Percentiles rank a stretch among this genome's conserved stretches.
These are phyloP conservation scores for Lasiosphaeria ovina DNA, from an alignment of 495 filamentous ascomycete genomes.

Conservation along the genomic window DNA sequence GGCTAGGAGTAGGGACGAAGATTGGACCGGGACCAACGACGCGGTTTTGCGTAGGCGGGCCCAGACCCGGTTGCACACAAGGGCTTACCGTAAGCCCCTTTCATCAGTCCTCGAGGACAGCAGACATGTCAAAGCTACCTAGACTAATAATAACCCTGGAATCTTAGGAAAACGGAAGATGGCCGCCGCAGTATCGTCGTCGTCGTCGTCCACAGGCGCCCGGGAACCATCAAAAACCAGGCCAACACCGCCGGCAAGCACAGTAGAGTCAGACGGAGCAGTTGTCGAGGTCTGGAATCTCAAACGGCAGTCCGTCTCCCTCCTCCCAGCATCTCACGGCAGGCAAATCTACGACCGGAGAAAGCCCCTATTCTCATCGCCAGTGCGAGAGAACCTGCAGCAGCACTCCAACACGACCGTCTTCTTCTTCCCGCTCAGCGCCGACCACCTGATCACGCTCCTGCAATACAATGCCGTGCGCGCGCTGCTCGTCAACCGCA, in stretches of 20 bases:
- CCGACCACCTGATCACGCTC: conserved; percentile 44
- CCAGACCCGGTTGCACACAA: conserved; percentile 44
- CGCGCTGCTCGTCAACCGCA: conserved; percentile 38
- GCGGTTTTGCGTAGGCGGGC: conserved; percentile 33
- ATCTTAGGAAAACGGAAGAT: conserved; percentile 5
- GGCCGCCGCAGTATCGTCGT: no score
- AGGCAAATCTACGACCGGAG: background rate
- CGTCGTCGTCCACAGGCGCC: no score
- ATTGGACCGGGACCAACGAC: conserved; percentile 44
- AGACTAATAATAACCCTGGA: background rate
- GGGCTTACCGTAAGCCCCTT: conserved; percentile 40
- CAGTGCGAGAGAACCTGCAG: no score
- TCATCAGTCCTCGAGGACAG: no score
- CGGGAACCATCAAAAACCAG: conserved; percentile 1
- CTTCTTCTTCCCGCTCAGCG: conserved; percentile 39
- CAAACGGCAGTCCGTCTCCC: background rate
- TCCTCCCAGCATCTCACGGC: background rate
- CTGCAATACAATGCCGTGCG: conserved; percentile 46
- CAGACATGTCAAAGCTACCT: no score
- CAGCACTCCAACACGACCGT: conserved; percentile 9
- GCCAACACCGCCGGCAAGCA: background rate
- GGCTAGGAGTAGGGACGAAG: conserved; percentile 29
- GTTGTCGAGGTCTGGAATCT: no score
- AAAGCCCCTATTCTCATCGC: background rate
- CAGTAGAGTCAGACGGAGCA: background rate